Conservation (phyloP, 495 filamentous ascomycete genomes). For the Sporormia fimetaria region DNA sequence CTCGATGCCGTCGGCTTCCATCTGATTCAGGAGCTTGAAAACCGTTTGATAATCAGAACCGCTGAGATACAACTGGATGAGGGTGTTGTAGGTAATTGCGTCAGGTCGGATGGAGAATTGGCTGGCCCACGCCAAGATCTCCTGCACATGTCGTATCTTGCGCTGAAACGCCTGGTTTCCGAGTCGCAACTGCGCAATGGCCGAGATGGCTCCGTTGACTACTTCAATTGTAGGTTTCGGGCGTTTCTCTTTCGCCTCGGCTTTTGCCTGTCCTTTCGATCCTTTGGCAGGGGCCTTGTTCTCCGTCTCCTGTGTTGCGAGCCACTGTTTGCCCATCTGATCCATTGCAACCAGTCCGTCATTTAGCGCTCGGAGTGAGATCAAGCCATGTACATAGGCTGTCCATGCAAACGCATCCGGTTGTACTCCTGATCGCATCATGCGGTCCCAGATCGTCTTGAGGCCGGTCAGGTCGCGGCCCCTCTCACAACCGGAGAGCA, state of each 20-base stretch:
- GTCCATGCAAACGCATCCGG: conserved; percentile 52
- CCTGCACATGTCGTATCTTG: conserved; percentile 30
- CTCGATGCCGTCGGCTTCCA: conserved; percentile 36
- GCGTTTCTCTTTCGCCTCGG: background rate
- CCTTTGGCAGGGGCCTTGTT: conserved; percentile 3
- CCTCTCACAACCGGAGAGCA: conserved; percentile 48
- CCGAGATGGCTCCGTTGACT: conserved; percentile 51
- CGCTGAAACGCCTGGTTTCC: conserved; percentile 16
- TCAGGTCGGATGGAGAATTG: conserved; percentile 48
- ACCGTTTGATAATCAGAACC: conserved; percentile 32
- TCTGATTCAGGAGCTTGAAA: conserved; percentile 37
- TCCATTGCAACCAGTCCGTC: conserved; percentile 46
- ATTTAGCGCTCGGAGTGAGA: conserved; percentile 37
- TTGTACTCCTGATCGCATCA: conserved; percentile 39
- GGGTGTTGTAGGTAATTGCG: conserved; percentile 55
- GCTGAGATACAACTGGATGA: conserved; percentile 46
- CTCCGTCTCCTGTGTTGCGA: conserved; percentile 5
- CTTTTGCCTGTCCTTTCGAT: background rate
- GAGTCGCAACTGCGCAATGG: conserved; percentile 33
- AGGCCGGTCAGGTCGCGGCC: conserved; percentile 40
- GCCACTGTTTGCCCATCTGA: conserved; percentile 42
- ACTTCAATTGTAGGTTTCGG: conserved; percentile 47
- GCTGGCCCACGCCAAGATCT: conserved; percentile 48
- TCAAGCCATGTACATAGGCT: conserved; percentile 48
- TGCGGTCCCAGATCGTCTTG: conserved; percentile 47